These are phyloP conservation scores for Chlorella vulgaris DNA, from an alignment of 139 green algal genomes.

Conservation along the genomic window DNA sequence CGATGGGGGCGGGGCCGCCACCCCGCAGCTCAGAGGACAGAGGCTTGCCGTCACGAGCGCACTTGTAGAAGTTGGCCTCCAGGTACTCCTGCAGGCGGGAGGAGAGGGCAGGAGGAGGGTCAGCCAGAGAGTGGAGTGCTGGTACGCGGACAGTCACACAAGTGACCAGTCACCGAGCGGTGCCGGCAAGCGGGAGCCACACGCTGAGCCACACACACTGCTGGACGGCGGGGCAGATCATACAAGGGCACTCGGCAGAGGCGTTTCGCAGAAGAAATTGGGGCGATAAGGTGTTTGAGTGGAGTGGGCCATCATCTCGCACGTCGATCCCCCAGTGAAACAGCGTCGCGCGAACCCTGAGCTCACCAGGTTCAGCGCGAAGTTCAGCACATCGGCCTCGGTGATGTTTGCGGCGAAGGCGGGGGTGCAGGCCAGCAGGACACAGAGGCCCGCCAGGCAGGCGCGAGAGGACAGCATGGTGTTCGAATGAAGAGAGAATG, in stretches of 20 bases:
- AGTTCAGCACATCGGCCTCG: constrained; percentile 56
- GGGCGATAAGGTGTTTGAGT: too few species aligned
- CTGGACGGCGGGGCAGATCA: too few species aligned
- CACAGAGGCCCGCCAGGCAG: neutral
- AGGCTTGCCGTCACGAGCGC: constrained; percentile 17
- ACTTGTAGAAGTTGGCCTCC: constrained; percentile 10
- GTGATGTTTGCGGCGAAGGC: constrained; percentile 1
- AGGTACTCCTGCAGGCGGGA: neutral
- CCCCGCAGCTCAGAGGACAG: constrained; percentile 11
- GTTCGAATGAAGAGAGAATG: neutral
- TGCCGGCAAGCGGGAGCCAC: too few species aligned
- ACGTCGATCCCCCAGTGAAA: too few species aligned
- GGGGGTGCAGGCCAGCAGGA: neutral
- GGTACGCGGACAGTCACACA: too few species aligned
- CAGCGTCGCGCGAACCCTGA: too few species aligned
- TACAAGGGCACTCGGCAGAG: too few species aligned
- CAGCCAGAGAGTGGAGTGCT: too few species aligned
- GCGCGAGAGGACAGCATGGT: neutral
- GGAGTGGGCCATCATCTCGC: neutral
- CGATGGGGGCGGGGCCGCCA: constrained; percentile 28
- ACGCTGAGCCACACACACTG: too few species aligned
- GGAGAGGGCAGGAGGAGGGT: too few species aligned
- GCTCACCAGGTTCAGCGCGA: constrained; percentile 52
- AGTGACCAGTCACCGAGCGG: too few species aligned
- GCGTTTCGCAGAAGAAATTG: too few species aligned